These are phyloP conservation scores for Byssoonygena ceratinophila DNA, from an alignment of 2,329 filamentous ascomycete species.

Conservation along the genomic window DNA sequence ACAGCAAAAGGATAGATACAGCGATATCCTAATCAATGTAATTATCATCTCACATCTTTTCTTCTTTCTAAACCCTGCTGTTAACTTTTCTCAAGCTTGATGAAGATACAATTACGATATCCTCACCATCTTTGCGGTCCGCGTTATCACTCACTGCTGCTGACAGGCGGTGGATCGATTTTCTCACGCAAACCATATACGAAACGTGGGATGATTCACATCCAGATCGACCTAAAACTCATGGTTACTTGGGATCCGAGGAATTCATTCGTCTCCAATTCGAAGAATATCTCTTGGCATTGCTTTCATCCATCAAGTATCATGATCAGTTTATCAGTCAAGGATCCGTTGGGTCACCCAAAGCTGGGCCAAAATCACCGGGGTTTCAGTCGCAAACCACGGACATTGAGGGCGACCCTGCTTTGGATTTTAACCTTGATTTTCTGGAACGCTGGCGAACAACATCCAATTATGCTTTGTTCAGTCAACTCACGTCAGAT, in stretches of 20 bases:
- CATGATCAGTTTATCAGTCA: constrained; percentile 49
- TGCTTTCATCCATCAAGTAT: constrained; percentile 84
- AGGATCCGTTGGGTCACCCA: constrained; percentile 9
- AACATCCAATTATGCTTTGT: constrained; percentile 87
- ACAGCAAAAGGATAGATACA: constrained; percentile 90
- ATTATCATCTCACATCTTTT: constrained; percentile 16
- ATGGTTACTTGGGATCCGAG: constrained; percentile 90
- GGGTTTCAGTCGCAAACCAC: constrained; percentile 43
- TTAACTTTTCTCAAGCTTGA: constrained; percentile 49
- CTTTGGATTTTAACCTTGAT: constrained; percentile 68
- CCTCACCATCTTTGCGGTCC: constrained; percentile 62
- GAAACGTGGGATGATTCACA: constrained; percentile 95
- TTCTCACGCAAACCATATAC: constrained; percentile 81
- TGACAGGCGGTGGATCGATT: constrained; percentile 93
- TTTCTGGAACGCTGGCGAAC: constrained; percentile 80
- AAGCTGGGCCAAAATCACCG: constrained; percentile 28
- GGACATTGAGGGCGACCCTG: constrained; percentile 70
- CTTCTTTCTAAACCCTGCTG: not conserved
- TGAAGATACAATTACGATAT: constrained; percentile 73
- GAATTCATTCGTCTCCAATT: constrained; percentile 97
- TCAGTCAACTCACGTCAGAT: constrained; percentile 63
- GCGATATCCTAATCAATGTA: constrained; percentile 84
- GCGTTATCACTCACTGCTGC: constrained; percentile 72
- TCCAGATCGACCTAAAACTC: constrained; percentile 78
- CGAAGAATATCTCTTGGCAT: constrained; percentile 84